A percentile compares a stretch with the other conserved stretches of the same genome.
Evolutionary conservation across 805 yeast species (phyloP).

Genomic region (Cyberlindnera amylophila): DNA sequence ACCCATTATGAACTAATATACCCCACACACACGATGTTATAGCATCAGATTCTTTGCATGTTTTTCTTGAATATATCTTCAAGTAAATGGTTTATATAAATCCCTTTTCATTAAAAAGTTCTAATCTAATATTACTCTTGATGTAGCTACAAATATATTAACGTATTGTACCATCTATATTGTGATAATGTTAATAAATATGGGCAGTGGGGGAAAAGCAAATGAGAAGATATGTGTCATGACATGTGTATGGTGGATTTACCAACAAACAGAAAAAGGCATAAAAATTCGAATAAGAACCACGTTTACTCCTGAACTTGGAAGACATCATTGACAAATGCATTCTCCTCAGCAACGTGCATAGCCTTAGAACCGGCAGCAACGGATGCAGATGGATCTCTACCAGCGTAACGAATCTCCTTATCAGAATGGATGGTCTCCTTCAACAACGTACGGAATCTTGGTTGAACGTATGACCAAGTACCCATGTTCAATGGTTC

Average conservation of each 20-base stretch:
- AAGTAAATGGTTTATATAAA: no score
- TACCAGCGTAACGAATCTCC: slow-evolving; percentile 82
- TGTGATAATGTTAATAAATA: not conserved
- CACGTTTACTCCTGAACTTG: slow-evolving; percentile 7
- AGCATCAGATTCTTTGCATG: no score
- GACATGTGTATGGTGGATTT: not conserved
- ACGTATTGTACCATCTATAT: not conserved
- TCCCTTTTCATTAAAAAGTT: no score
- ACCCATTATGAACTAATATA: no score
- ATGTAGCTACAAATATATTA: no score
- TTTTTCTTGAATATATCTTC: no score
- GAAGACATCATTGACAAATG: slow-evolving; percentile 78
- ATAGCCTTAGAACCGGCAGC: slow-evolving; percentile 94
- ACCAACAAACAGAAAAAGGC: not conserved
- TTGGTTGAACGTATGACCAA: slow-evolving; percentile 76
- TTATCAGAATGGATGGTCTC: slow-evolving; percentile 67
- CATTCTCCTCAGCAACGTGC: slow-evolving; percentile 86
- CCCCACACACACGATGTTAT: no score
- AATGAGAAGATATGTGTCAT: not conserved
- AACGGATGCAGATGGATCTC: slow-evolving; percentile 97
- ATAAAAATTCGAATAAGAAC: not conserved
- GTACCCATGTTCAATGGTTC: slow-evolving; percentile 98
- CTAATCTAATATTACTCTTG: no score
- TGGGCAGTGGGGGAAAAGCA: not conserved
- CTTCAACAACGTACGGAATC: slow-evolving; percentile 70